A percentile compares a stretch with the other conserved stretches of the same genome.
phyloP scores from a whole-genome alignment of 192 early-diverging fungal genomes.

The Coemansia sp. region DNA sequence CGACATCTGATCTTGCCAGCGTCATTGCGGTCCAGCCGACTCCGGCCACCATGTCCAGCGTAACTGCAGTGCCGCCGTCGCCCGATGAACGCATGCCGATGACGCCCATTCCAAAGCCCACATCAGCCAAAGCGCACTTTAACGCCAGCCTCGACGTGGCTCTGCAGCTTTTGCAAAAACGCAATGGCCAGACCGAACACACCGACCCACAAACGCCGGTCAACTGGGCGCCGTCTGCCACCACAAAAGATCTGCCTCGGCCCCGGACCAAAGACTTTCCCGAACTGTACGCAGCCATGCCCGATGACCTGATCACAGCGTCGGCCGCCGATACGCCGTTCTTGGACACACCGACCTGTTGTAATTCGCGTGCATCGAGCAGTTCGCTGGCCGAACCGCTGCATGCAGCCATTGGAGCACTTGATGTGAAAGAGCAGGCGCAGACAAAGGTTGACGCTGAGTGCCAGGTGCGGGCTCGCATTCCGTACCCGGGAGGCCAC shows the following conservation, averaged over 20 bases:
- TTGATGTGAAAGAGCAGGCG: not conserved
- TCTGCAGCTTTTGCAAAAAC: constrained; percentile 28
- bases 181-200: not conserved
- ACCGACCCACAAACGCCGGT: not conserved
- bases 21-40: not conserved
- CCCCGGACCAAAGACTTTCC: constrained; percentile 3
- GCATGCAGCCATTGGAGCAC: not conserved
- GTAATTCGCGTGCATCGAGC: constrained; percentile 26
- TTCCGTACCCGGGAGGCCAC: constrained; percentile 76
- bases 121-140: constrained; percentile 38
- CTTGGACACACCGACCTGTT: constrained; percentile 16
- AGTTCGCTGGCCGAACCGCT: constrained; percentile 6
- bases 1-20: too few relatives aligned
- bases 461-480: constrained; percentile 69
- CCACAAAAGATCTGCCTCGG: not conserved
- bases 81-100: constrained; percentile 25
- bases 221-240: not conserved
- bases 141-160: constrained; percentile 53
- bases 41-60: constrained; percentile 7
- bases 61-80: constrained; percentile 36
- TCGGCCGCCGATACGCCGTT: constrained; percentile 9
- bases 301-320: constrained; percentile 36
- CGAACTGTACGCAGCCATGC: constrained; percentile 10
- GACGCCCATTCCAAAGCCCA: constrained; percentile 7
- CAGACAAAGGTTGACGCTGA: constrained; percentile 13